Base-by-base conservation (phyloP, 169 alveolate species). In the Plasmodium malariae region DNA sequence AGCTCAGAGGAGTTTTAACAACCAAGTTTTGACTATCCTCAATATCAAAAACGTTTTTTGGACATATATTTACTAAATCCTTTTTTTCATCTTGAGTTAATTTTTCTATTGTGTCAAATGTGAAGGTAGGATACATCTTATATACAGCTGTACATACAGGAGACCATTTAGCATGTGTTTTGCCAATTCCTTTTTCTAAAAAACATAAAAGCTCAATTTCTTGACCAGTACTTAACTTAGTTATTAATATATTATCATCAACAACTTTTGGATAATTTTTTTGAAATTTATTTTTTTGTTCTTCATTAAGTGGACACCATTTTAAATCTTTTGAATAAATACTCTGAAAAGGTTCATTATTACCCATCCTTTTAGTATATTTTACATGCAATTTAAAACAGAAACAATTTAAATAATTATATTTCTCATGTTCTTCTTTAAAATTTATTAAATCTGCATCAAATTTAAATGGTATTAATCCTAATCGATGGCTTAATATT, bases 81-180 rank as follows among this genome's bases (percentile, higher is more conserved):
- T 92, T 74, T 40, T 98, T 98, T 54, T 97, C 99, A 28, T 96
- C 95, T 11, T 96, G 96, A 17, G 91, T 90, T 43, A 98, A 92
- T 19, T 95, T 94, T 62, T 92, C 92, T 26, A 73, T 65, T 49
- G 88, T 88, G 48, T 88, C 69, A 92, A 74, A 74, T 19, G 87
- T 32, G 34, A 87, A 76, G 5, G 88, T 89, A 67, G 97, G 99
- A 97, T 92, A 96, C 93, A 98, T 97, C 71, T 99, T 96, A 94
- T 98, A 98, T 68, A 95, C 98, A 36, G 99, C 99, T 51, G 99
- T 98, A 65, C 98, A 96, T 24, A 98, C 99, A 7, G 99, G 99
- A 62, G 99, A 97, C 99, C 99, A 99, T 95, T 99, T 99, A 12
- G 99, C 99, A 95, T 99, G 99, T 6, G 97, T 96, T 88, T 96